phyloP scores from a whole-genome alignment of 75 land plant species.

The Adiantum capillusveneris region DNA sequence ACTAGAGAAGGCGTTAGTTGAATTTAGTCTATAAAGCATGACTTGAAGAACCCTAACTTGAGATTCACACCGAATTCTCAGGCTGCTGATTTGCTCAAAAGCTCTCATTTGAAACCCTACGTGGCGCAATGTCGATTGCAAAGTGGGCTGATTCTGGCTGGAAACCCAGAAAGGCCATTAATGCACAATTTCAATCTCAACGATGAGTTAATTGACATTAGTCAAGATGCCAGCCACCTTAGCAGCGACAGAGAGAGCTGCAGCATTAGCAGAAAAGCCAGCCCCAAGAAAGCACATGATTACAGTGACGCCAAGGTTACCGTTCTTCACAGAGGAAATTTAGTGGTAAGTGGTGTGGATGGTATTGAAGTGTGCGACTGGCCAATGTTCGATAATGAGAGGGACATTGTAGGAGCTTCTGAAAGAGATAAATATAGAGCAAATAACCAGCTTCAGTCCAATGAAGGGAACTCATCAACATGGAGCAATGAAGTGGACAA shows the following conservation, averaged over 20 bases:
- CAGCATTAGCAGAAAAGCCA: conserved; percentile 35
- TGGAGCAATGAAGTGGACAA: conserved; percentile 1
- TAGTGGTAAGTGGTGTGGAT: background rate
- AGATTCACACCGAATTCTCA: conserved; percentile 1
- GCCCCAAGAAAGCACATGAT: conserved; percentile 14
- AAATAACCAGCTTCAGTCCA: background rate
- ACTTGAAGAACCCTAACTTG: background rate
- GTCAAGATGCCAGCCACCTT: conserved; percentile 36
- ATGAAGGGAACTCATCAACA: background rate
- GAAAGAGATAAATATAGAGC: background rate
- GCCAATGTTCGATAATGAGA: conserved; percentile 3
- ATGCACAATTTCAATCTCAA: conserved; percentile 7
- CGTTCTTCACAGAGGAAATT: background rate
- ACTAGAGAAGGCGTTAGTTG: too few species aligned
- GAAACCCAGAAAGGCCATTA: conserved; percentile 34
- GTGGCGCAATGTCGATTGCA: conserved; percentile 46
- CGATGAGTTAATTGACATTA: conserved; percentile 32
- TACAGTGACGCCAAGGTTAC: conserved; percentile 24
- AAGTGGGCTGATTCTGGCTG: conserved; percentile 6
- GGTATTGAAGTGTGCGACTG: conserved; percentile 2
- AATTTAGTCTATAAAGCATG: too few species aligned
- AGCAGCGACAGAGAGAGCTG: conserved; percentile 58
- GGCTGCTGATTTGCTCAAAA: conserved; percentile 51
- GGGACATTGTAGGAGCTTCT: background rate
- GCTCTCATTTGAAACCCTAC: conserved; percentile 38